Evolutionary conservation across 1,139 yeast species (phyloP), one percentile per base, ranked within the genome.

Genomic region (Williopsis jadinii): DNA sequence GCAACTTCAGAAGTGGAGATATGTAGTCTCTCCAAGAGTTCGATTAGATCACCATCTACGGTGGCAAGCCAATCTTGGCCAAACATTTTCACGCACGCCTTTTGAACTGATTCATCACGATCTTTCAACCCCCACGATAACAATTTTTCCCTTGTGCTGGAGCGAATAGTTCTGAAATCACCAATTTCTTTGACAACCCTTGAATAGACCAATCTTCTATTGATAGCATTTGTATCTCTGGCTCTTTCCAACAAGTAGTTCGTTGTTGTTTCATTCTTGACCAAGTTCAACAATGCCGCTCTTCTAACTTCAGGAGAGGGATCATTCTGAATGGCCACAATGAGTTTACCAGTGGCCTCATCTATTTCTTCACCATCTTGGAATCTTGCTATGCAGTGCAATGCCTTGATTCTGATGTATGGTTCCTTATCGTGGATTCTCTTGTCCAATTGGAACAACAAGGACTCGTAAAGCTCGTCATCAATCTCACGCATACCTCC

Each of bases 221-320:
- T 87, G 13, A 77, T 68, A 1, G 81, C 66, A 55, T 84, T 85
- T 2, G 70, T 67, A 60, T 92, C 98, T 45, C 95, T 73, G 0
- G 95, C 95, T 47, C 97, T 71, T 54, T 84, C 95, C 37, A 88
- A 64, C 2, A 88, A 64, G 45, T 69, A 72, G 0, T 84, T 79
- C 28, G 78, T 64, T 0, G 90, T 82, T 2, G 58, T 51, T 11
- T 63, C 57, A 37, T 73, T 75, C 52, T 80, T 80, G 19, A 73
- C 75, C 32, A 90, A 59, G 55, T 87, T 85, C 37, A 84, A 64
- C 52, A 88, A 63, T 1, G 92, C 94, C 0, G 95, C 88, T 41
- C 96, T 70, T 51, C 98, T 73, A 1, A 90, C 96, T 50, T 92
- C 98, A 0, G 96, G 80, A 52, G 82, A 81, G 2, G 87, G 77